Evolutionary conservation across 2,329 filamentous ascomycete genomes (phyloP), one percentile per base, ranked within the genome.

Genomic region (Stagonosporopsis rhizophila): DNA sequence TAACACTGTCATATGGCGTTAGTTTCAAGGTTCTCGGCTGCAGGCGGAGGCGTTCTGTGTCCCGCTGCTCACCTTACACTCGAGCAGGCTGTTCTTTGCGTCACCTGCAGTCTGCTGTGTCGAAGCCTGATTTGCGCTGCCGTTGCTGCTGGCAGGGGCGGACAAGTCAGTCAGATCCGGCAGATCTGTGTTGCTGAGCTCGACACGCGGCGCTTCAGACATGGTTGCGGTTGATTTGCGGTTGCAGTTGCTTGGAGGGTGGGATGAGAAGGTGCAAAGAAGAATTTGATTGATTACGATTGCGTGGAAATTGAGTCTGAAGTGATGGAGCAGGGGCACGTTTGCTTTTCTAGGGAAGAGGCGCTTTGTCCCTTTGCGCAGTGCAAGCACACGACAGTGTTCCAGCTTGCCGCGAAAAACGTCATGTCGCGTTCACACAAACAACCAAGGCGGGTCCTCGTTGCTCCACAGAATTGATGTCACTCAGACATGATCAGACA

Each of bases 11-110:
- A 65, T 63, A 72, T 58, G 59, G 66, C 65, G 67, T 75, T 74
- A 76, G 70, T 64, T 57, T 30, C 44, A 54, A 42, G 44, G 30
- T 54, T 67, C 69, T 75, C 71, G 70, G 71, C 68, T 73, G 62
- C 50, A 65, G 65, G 60, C 58, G 55, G 65, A 61, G 64, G 62
- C 53, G 59, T 60, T 55, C 44, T 51, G 34, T 62, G 61, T 66
- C 45, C 59, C 60, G 73, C 78, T 57, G 73, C 78, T 57, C 70
- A 80, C 78, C 79, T 80, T 70, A 81, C 79, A 74, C 65, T 73
- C 71, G 44, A 77, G 45, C 55, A 79, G 64, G 58, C 66, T 69
- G 69, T 76, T 71, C 67, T 76, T 75, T 48, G 71, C 62, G 56
- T 69, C 69, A 62, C 70, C 63, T 32, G 69, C 64, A 58, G 49